These are phyloP conservation scores for Annulohypoxylon nitens DNA, from an alignment of 495 filamentous ascomycete genomes.

Conservation along the genomic window DNA sequence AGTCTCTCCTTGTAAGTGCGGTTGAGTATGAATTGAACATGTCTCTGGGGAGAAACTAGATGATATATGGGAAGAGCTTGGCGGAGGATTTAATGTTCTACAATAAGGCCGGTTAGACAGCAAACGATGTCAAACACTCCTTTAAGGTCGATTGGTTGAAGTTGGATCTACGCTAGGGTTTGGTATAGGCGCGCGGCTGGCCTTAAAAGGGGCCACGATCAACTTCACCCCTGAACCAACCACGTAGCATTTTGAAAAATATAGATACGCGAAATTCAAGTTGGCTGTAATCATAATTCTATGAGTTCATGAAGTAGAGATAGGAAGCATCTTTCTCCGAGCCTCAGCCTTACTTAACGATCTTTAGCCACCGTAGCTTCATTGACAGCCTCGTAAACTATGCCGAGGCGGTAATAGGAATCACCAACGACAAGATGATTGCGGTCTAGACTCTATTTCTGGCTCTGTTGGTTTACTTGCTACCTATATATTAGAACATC, in stretches of 20 bases:
- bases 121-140: background rate
- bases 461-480: background rate
- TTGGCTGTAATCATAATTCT: background rate
- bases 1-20: conserved; percentile 27
- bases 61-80: background rate
- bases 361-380: background rate
- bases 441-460: background rate
- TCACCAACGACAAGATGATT: background rate
- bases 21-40: background rate
- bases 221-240: background rate
- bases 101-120: background rate
- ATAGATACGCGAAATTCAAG: background rate
- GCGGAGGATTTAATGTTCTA: background rate
- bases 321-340: background rate
- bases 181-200: conserved; percentile 7
- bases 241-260: too few relatives aligned
- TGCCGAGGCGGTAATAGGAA: background rate
- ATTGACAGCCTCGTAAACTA: background rate
- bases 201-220: conserved; percentile 3
- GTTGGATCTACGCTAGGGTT: background rate
- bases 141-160: background rate
- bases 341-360: background rate
- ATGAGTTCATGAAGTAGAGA: background rate
- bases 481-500: too few relatives aligned
- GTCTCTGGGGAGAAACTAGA: background rate